phyloP scores from a whole-genome alignment of 2,329 filamentous ascomycete genomes.

The Plectosphaerella cucumerina region DNA sequence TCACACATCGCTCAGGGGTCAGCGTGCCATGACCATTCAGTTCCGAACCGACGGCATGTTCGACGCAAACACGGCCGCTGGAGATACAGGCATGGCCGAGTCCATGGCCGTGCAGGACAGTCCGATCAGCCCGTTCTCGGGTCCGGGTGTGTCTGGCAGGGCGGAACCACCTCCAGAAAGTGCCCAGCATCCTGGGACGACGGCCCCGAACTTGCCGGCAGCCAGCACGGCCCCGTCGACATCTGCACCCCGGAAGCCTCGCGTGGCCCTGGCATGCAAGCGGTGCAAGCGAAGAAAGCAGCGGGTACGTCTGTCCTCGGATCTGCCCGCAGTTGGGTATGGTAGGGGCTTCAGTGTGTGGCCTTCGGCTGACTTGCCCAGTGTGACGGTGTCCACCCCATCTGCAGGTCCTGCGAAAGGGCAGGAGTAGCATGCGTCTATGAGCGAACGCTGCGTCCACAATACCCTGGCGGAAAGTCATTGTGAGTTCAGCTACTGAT shows the following conservation, averaged over 20 bases:
- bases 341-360: too few species aligned
- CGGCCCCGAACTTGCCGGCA: background rate
- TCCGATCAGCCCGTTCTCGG: constrained; percentile 7
- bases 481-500: constrained; percentile 9
- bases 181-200: background rate
- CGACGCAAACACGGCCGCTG: background rate
- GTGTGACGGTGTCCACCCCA: constrained; percentile 20
- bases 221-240: background rate
- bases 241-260: constrained; percentile 11
- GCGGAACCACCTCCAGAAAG: too few species aligned
- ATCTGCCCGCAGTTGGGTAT: background rate
- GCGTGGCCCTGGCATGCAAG: constrained; percentile 19
- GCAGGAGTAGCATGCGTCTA: constrained; percentile 16
- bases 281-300: constrained; percentile 21
- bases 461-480: constrained; percentile 21
- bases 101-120: constrained; percentile 4
- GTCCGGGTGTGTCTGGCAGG: background rate
- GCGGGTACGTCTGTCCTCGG: constrained; percentile 8
- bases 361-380: constrained; percentile 1
- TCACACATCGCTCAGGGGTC: background rate
- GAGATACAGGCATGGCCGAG: background rate
- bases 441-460: constrained; percentile 17
- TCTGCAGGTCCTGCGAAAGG: constrained; percentile 18
- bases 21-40: background rate
- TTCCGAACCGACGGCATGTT: constrained; percentile 4